Percentiles rank a stretch among this genome's conserved stretches.
These are phyloP conservation scores for Lablab purpureus DNA, from an alignment of 306 rosid species.

Conservation along the genomic window DNA sequence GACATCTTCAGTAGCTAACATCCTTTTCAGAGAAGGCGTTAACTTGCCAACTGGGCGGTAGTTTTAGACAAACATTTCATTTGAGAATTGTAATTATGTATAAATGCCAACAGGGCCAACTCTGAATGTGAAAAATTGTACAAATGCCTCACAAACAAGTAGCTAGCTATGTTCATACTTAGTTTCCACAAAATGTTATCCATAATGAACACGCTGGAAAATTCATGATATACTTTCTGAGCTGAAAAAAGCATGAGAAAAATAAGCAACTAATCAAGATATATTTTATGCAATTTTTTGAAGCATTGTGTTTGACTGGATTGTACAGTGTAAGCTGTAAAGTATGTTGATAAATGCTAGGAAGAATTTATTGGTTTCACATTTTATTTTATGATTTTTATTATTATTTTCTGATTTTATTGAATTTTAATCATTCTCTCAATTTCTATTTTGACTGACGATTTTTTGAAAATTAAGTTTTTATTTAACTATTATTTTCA, in stretches of 20 bases:
- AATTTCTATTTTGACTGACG: no score
- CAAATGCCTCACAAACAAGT: conserved; percentile 26
- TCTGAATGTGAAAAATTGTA: conserved; percentile 51
- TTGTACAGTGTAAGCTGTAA: background rate
- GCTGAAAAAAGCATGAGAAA: background rate
- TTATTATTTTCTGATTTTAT: no score
- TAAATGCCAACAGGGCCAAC: conserved; percentile 19
- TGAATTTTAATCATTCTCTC: no score
- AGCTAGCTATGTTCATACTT: conserved; percentile 6
- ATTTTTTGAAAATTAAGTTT: no score
- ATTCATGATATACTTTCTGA: background rate
- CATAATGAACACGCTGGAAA: background rate
- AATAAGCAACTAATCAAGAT: conserved; percentile 7
- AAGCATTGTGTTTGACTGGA: conserved; percentile 3
- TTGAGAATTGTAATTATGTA: conserved; percentile 1
- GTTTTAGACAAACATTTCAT: conserved; percentile 26
- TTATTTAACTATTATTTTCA: no score
- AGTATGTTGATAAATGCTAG: background rate
- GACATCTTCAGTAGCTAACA: conserved; percentile 81
- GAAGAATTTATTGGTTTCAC: no score
- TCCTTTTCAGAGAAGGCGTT: conserved; percentile 74
- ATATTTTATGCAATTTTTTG: background rate
- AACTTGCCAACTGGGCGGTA: conserved; percentile 52
- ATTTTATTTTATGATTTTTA: no score
- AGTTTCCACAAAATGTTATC: background rate